Evolutionary conservation across 495 filamentous ascomycete genomes (phyloP).

Genomic region (Lophiostoma macrostomum): DNA sequence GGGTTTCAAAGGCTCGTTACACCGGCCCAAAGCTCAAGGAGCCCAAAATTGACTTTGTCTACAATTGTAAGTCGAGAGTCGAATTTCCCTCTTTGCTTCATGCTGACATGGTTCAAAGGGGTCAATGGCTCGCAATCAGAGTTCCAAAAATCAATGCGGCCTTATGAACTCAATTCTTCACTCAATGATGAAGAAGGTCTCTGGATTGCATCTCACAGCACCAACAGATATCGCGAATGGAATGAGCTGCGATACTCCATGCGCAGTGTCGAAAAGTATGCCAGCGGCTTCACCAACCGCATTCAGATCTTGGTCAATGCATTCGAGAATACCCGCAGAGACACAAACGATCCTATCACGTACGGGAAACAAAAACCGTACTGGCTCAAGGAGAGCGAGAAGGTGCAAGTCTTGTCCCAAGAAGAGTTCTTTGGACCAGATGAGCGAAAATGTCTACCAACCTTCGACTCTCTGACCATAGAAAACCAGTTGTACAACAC

Average conservation of each 20-base stretch:
- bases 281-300: constrained; percentile 42
- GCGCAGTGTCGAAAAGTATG: constrained; percentile 44
- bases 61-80: constrained; percentile 36
- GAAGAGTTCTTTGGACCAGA: constrained; percentile 46
- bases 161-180: constrained; percentile 43
- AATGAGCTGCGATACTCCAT: constrained; percentile 46
- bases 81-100: neutral
- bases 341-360: constrained; percentile 4
- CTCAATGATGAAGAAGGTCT: constrained; percentile 44
- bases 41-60: constrained; percentile 48
- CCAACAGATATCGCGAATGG: constrained; percentile 48
- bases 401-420: constrained; percentile 43
- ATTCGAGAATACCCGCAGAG: constrained; percentile 24
- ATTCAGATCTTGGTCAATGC: constrained; percentile 47
- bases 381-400: constrained; percentile 40
- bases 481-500: constrained; percentile 45
- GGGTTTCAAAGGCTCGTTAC: constrained; percentile 41
- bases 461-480: constrained; percentile 47
- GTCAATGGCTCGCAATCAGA: constrained; percentile 45
- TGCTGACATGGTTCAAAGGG: constrained; percentile 21
- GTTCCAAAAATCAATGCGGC: constrained; percentile 39
- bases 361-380: constrained; percentile 39
- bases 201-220: constrained; percentile 43
- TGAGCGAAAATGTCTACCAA: constrained; percentile 43
- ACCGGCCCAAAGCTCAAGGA: constrained; percentile 36